Base-by-base conservation (phyloP, 1,284 basidiomycete species). In the Takashimella tepidaria region DNA sequence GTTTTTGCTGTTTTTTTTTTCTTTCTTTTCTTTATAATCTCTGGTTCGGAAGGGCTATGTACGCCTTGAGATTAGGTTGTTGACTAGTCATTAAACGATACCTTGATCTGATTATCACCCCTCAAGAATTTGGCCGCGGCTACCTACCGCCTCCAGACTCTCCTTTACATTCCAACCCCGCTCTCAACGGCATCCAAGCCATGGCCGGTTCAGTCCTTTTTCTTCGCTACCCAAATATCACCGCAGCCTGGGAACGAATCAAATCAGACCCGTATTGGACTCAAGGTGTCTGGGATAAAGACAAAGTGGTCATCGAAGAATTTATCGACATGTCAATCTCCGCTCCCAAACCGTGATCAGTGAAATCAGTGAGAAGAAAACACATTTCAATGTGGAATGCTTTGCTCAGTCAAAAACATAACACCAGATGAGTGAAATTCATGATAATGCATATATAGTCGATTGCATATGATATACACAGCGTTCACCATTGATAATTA, bases 201-300 rank as follows among this genome's bases (percentile, higher is more conserved):
- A 72, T 75, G 67, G 68, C 62, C 5, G 73, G 73, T 5, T 63
- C 59, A 12, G 57, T 73, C 24, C 62, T 75, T 61, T 51, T 73
- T 26, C 58, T 73, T 47, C 65, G 67, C 23, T 62, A 62, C 45
- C 53, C 59, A 6, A 51, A 52, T 3, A 49, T 73, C 16, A 65
- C 63, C 19, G 60, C 59, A 11, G 67, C 64, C 19, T 73, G 70
- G 70, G 57, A 56, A 20, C 54, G 69, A 49, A 62, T 75, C 44
- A 70, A 66, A 56, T 50, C 53, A 12, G 73, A 75, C 52, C 61
- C 68, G 31, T 75, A 75, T 55, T 75, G 68, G 67, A 71, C 67
- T 2, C 68, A 57, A 5, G 66, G 67, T 13, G 68, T 75, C 4
- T 75, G 73, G 73, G 70, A 75, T 56, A 56, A 59, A 49, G 70